Conservation (phyloP, 306 rosid genomes). For the Erythrophleum fordii region DNA sequence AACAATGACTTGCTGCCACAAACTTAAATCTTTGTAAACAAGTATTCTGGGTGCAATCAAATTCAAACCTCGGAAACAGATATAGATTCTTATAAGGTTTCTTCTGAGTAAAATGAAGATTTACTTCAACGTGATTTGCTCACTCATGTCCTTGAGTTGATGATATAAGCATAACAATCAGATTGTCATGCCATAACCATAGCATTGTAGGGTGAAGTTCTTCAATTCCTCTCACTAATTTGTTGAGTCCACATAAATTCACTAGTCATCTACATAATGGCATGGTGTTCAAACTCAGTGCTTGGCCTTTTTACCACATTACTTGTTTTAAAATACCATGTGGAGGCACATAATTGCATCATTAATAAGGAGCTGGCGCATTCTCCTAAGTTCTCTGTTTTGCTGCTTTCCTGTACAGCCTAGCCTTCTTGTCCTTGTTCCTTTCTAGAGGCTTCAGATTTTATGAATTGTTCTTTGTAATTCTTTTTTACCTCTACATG, state of each 20-base stretch:
- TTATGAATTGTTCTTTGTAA: neutral
- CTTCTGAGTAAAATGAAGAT: neutral
- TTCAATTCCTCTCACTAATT: neutral
- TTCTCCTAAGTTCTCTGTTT: neutral
- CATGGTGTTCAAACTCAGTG: neutral
- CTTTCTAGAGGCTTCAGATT: neutral
- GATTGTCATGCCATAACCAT: neutral
- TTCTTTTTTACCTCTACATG: neutral
- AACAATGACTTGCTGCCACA: neutral
- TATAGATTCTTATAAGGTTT: neutral
- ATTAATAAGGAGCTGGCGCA: neutral
- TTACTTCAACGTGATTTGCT: neutral
- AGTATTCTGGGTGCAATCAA: neutral
- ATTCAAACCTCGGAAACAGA: neutral
- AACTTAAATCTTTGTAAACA: neutral
- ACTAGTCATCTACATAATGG: neutral
- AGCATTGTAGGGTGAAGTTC: neutral
- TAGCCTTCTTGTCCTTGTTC: neutral
- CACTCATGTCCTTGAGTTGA: neutral
- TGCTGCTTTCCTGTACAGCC: neutral
- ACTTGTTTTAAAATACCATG: neutral
- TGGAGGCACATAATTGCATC: neutral
- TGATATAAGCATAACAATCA: neutral
- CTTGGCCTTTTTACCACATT: neutral
- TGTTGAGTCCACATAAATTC: neutral